Conservation (phyloP, 352 stramenopile species). For the Globisporangium spinosum region DNA sequence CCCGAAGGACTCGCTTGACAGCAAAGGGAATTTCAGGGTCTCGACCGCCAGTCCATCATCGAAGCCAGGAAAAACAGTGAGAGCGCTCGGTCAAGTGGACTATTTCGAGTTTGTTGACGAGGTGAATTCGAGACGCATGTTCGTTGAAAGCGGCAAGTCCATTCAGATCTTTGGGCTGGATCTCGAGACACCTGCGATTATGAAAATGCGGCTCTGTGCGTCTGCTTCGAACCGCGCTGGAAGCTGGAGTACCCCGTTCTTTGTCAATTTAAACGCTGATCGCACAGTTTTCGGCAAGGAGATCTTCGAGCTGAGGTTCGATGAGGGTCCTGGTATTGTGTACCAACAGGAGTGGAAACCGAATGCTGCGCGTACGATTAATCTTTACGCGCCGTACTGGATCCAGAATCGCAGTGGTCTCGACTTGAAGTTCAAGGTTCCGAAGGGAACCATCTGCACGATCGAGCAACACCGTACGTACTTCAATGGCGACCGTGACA, state of each 20-base stretch:
- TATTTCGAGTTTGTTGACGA: constrained; percentile 78
- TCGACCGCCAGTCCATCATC: constrained; percentile 28
- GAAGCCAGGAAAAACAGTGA: constrained; percentile 46
- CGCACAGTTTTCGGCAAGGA: constrained; percentile 49
- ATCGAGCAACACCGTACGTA: constrained; percentile 67
- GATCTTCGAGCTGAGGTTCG: constrained; percentile 59
- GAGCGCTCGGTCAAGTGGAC: constrained; percentile 41
- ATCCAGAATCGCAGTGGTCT: constrained; percentile 83
- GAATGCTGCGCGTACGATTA: constrained; percentile 55
- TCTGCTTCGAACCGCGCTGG: constrained; percentile 41
- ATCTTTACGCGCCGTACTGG: constrained; percentile 77
- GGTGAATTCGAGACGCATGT: constrained; percentile 72
- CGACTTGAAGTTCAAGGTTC: constrained; percentile 63
- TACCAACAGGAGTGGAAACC: constrained; percentile 66
- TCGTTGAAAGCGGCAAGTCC: constrained; percentile 73
- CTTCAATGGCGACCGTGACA: constrained; percentile 57
- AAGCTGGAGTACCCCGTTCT: constrained; percentile 61
- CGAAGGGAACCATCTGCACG: constrained; percentile 51
- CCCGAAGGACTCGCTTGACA: constrained; percentile 51
- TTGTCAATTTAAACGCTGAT: constrained; percentile 48
- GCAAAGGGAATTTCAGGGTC: constrained; percentile 52
- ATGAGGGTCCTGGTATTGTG: constrained; percentile 56
- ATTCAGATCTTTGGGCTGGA: constrained; percentile 82
- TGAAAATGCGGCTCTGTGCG: constrained; percentile 73
- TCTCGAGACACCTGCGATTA: constrained; percentile 59